Evolutionary conservation across 1,284 basidiomycete species (phyloP).

Genomic region (Malassezia caprae): DNA sequence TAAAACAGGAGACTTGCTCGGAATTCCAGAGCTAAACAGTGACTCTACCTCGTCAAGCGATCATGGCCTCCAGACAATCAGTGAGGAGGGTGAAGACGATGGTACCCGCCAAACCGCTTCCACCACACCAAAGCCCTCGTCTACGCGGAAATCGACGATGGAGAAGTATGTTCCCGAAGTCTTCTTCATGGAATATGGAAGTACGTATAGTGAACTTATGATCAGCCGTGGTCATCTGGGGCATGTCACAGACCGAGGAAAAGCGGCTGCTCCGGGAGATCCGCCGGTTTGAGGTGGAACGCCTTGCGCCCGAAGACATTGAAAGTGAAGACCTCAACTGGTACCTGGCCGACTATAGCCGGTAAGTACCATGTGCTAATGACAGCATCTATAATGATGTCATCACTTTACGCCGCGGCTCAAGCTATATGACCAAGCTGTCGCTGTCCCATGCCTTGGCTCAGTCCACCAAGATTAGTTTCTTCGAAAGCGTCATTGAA

Average conservation of each 20-base stretch:
- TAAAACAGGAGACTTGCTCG: conserved; percentile 28
- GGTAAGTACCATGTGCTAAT: conserved; percentile 9
- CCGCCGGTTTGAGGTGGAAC: conserved; percentile 84
- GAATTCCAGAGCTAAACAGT: conserved; percentile 34
- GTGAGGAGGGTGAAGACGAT: conserved; percentile 18
- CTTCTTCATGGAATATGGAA: conserved; percentile 86
- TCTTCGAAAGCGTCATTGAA: conserved; percentile 72
- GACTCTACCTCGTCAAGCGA: background rate
- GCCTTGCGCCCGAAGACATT: conserved; percentile 52
- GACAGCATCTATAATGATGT: conserved; percentile 92
- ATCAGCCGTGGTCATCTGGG: conserved; percentile 73
- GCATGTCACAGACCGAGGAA: conserved; percentile 86
- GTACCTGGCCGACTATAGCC: conserved; percentile 80
- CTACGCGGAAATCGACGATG: conserved; percentile 22
- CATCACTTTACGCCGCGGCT: conserved; percentile 84
- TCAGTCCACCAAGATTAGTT: conserved; percentile 81
- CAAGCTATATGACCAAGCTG: conserved; percentile 93
- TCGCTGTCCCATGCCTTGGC: conserved; percentile 86
- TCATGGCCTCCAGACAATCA: conserved; percentile 15
- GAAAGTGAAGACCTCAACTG: conserved; percentile 96
- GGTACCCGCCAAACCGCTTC: conserved; percentile 16
- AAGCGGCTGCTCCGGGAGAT: conserved; percentile 70
- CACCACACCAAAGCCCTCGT: conserved; percentile 6
- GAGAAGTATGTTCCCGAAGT: conserved; percentile 30
- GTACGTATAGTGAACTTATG: conserved; percentile 31